Evolutionary conservation across 2,329 filamentous ascomycete species (phyloP).

Genomic region (Penicillium sp.): DNA sequence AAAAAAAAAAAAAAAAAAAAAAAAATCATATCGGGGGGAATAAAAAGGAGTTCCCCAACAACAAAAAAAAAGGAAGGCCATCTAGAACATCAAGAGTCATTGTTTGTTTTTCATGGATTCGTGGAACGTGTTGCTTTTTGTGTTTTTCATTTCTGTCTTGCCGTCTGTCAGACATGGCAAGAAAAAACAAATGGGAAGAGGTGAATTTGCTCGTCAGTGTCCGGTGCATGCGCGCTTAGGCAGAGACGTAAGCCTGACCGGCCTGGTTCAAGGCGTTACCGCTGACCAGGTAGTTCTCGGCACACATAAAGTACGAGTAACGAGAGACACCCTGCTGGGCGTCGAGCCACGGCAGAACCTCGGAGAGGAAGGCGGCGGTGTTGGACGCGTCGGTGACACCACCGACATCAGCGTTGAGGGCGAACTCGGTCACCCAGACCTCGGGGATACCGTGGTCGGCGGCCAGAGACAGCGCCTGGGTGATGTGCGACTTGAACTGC

Average conservation of each 20-base stretch:
- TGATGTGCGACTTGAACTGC: slow-evolving; percentile 36
- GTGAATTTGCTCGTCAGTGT: too few species aligned
- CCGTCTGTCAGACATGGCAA: neutral
- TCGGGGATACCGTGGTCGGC: slow-evolving; percentile 29
- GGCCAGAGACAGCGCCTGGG: slow-evolving; percentile 31
- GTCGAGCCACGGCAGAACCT: slow-evolving; percentile 38
- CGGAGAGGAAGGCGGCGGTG: slow-evolving; percentile 31
- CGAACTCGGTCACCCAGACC: slow-evolving; percentile 45
- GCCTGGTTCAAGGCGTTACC: slow-evolving; percentile 22
- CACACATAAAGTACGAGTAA: slow-evolving; percentile 40
- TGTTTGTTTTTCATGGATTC: too few species aligned
- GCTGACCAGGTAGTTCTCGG: slow-evolving; percentile 29
- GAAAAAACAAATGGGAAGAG: too few species aligned
- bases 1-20: neutral
- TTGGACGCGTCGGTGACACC: slow-evolving; percentile 18
- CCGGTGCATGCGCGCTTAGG: neutral
- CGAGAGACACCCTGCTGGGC: slow-evolving; percentile 31
- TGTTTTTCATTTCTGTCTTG: neutral
- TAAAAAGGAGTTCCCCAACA: too few species aligned
- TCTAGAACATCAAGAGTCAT: too few species aligned
- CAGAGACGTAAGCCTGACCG: slow-evolving; percentile 25
- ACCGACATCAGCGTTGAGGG: slow-evolving; percentile 25
- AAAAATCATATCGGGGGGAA: too few species aligned
- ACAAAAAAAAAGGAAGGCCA: too few species aligned
- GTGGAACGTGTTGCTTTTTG: too few species aligned